Evolutionary conservation across 1,139 yeast genomes (phyloP), one percentile per base, ranked within the genome.

Genomic region (Yamadazyma kanchanaburiensis): DNA sequence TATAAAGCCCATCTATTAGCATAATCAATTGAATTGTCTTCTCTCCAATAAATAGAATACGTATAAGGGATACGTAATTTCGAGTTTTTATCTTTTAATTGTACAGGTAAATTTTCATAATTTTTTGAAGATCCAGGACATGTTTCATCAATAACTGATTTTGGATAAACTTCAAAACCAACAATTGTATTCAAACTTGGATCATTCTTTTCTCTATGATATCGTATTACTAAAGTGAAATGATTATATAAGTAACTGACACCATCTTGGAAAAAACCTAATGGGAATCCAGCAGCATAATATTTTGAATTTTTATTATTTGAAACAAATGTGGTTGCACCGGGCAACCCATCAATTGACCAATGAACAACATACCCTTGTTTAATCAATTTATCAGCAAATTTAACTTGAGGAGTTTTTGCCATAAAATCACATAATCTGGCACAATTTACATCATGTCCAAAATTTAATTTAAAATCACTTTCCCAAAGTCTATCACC

Each of bases 151-250:
- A 71, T 64, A 10, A 85, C 89, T 34, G 94, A 81, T 53, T 78
- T 81, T 8, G 96, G 96, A 48, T 87, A 87, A 6, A 86, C 87
- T 58, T 88, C 96, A 46, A 87, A 85, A 0, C 95, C 96, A 14
- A 87, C 95, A 44, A 88, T 84, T 2, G 84, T 72, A 42, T 71
- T 63, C 30, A 62, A 53, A 3, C 70, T 70, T 7, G 42, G 60
- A 48, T 43, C 40, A 9, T 35, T 22, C 16, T 43, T 48, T 19
- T 80, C 81, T 17, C 67, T 64, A 42, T 87, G 83, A 55, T 79
- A 84, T 46, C 95, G 70, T 26, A 88, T 68, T 13, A 87, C 91
- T 38, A 88, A 51, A 79, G 83, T 81, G 8, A 82, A 78, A 52
- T 88, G 96, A 51, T 86, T 88, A 53, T 87, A 77, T 22, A 87